Evolutionary conservation across 306 rosid species (phyloP).

Genomic region (Gleditsia sinensis): DNA sequence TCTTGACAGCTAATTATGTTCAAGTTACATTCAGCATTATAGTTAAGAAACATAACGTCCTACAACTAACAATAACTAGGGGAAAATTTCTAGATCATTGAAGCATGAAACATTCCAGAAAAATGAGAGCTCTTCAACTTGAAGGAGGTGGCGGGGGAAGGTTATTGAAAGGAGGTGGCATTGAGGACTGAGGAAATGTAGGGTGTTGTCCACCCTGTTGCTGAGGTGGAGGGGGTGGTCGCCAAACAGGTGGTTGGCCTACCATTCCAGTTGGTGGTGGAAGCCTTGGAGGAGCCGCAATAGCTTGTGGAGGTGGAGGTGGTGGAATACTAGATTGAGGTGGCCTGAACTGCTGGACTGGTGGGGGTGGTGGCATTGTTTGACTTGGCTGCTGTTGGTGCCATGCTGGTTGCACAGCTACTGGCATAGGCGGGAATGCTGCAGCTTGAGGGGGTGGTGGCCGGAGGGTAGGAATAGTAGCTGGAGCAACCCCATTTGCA

Average conservation of each 20-base stretch:
- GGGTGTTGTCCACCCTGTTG: conserved; percentile 63
- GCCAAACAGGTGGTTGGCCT: conserved; percentile 75
- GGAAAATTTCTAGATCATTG: no score
- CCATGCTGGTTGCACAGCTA: conserved; percentile 69
- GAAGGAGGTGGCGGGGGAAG: conserved; percentile 51
- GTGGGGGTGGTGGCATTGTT: conserved; percentile 57
- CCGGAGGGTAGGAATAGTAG: conserved; percentile 59
- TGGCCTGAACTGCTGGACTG: conserved; percentile 84
- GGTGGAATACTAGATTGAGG: conserved; percentile 80
- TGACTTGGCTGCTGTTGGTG: conserved; percentile 84
- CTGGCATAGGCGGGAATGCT: conserved; percentile 70
- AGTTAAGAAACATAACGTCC: conserved; percentile 18
- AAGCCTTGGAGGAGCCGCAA: conserved; percentile 64
- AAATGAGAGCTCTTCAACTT: conserved; percentile 38
- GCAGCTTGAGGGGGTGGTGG: conserved; percentile 85
- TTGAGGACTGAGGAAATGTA: conserved; percentile 55
- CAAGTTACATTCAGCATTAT: no score
- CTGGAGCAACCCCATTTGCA: conserved; percentile 72
- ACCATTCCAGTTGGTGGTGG: conserved; percentile 93
- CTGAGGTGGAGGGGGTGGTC: conserved; percentile 68
- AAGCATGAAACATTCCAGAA: background rate
- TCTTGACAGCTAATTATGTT: no score
- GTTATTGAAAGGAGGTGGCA: conserved; percentile 65
- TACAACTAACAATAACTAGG: conserved; percentile 20
- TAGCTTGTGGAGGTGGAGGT: conserved; percentile 72